These are phyloP conservation scores for Ceratocystis huliohia DNA, from an alignment of 2,329 filamentous ascomycete species.

Conservation along the genomic window DNA sequence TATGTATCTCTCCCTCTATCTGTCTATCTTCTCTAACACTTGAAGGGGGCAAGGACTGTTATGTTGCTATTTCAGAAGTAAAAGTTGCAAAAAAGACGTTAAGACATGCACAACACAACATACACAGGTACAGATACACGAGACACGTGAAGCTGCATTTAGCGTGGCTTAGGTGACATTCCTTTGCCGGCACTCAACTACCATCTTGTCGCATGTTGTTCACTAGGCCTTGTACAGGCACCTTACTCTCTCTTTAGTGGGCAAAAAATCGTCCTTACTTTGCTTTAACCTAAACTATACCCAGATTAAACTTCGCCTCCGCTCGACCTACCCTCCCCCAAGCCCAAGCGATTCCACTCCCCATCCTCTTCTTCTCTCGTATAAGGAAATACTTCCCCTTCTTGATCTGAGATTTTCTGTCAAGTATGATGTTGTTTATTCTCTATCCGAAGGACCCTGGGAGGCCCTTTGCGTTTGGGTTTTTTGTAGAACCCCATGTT, in stretches of 20 bases:
- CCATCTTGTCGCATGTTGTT: too few relatives aligned
- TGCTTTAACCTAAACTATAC: too few relatives aligned
- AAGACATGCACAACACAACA: too few relatives aligned
- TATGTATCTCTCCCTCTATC: not conserved
- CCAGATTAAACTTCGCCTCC: not conserved
- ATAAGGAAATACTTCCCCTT: not conserved
- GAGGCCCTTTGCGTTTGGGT: not conserved
- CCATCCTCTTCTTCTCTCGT: not conserved
- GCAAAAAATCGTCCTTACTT: too few relatives aligned
- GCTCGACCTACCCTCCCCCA: not conserved
- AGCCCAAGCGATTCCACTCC: not conserved
- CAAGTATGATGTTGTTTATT: not conserved
- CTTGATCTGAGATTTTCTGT: slow-evolving; percentile 1
- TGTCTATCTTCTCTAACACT: not conserved
- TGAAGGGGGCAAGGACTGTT: not conserved
- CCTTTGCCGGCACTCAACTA: too few relatives aligned
- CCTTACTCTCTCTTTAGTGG: too few relatives aligned
- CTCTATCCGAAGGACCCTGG: too few relatives aligned
- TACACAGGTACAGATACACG: too few relatives aligned
- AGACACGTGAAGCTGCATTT: too few relatives aligned
- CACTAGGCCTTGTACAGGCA: too few relatives aligned
- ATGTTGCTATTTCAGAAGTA: not conserved
- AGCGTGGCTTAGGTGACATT: too few relatives aligned
- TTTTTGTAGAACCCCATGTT: not conserved
- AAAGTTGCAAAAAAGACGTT: not conserved